Percentiles rank a stretch among this genome's conserved stretches.
Conservation (phyloP, 75 land plant genomes). For the Cunninghamia lanceolata region DNA sequence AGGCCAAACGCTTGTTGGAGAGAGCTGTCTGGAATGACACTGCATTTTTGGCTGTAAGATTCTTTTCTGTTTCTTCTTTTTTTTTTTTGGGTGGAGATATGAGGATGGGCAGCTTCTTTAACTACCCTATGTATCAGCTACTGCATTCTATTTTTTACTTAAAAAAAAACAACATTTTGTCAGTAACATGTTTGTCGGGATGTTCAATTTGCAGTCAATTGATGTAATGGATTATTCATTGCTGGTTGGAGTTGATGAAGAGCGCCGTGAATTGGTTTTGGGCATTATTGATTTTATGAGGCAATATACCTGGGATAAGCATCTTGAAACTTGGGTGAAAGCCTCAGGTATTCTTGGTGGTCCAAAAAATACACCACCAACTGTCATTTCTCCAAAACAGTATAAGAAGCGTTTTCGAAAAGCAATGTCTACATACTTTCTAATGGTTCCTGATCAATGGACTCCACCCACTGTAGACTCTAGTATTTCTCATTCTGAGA, state of each 20-base stretch:
- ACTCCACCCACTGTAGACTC: constrained; percentile 33
- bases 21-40: constrained; percentile 99
- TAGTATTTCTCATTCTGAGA: not conserved
- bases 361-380: constrained; percentile 75
- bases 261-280: constrained; percentile 73
- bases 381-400: constrained; percentile 85
- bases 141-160: not conserved
- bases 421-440: constrained; percentile 82
- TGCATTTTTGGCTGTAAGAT: constrained; percentile 83
- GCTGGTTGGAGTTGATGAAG: constrained; percentile 85
- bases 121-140: not conserved
- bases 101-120: not conserved
- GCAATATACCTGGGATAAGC: constrained; percentile 98
- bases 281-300: constrained; percentile 97
- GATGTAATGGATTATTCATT: constrained; percentile 97
- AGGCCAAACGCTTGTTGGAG: constrained; percentile 83
- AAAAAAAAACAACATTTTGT: not conserved
- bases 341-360: constrained; percentile 90
- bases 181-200: not conserved
- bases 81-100: not conserved
- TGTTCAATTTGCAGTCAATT: constrained; percentile 50
- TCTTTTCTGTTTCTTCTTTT: not conserved
- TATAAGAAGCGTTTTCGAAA: constrained; percentile 94
- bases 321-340: constrained; percentile 93
- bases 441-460: constrained; percentile 93